Evolutionary conservation across 2,329 filamentous ascomycete genomes (phyloP).

Genomic region (Aureobasidium namibiae): DNA sequence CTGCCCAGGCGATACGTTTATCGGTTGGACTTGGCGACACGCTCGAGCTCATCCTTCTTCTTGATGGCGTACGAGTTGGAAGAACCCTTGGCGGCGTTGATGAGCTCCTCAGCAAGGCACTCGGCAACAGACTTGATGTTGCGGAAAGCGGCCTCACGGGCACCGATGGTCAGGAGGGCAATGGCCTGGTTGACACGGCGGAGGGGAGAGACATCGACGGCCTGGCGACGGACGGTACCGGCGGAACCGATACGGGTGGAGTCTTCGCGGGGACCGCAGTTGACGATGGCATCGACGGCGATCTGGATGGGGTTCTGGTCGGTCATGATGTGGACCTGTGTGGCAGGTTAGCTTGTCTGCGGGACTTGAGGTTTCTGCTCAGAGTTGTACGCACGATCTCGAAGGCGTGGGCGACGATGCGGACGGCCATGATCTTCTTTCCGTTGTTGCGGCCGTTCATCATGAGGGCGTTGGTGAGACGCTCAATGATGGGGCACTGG

Average conservation of each 20-base stretch:
- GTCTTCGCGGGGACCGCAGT: conserved; percentile 99
- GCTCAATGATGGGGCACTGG: conserved; percentile 99
- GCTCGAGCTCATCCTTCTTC: conserved; percentile 99
- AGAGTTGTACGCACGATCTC: conserved; percentile 63
- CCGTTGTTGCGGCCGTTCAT: conserved; percentile 99
- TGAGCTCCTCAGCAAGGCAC: conserved; percentile 99
- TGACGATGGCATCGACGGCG: conserved; percentile 98
- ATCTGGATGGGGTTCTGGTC: conserved; percentile 99
- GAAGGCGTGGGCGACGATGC: conserved; percentile 97
- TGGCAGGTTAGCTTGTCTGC: not conserved
- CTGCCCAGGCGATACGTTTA: conserved; percentile 50
- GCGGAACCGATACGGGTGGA: conserved; percentile 98
- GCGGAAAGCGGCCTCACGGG: conserved; percentile 97
- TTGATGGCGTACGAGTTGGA: conserved; percentile 99
- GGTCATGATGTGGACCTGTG: conserved; percentile 99
- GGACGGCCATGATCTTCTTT: conserved; percentile 99
- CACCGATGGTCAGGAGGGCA: conserved; percentile 96
- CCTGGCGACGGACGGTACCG: conserved; percentile 99
- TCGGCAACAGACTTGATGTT: conserved; percentile 99
- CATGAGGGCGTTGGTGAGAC: conserved; percentile 99
- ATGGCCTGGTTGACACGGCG: conserved; percentile 99
- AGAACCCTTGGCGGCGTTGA: conserved; percentile 99
- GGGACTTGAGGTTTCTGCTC: not conserved
- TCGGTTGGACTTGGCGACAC: conserved; percentile 99
- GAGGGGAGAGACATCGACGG: conserved; percentile 98